phyloP scores from a whole-genome alignment of 495 filamentous ascomycete species.

The Cudoniella acicularis region DNA sequence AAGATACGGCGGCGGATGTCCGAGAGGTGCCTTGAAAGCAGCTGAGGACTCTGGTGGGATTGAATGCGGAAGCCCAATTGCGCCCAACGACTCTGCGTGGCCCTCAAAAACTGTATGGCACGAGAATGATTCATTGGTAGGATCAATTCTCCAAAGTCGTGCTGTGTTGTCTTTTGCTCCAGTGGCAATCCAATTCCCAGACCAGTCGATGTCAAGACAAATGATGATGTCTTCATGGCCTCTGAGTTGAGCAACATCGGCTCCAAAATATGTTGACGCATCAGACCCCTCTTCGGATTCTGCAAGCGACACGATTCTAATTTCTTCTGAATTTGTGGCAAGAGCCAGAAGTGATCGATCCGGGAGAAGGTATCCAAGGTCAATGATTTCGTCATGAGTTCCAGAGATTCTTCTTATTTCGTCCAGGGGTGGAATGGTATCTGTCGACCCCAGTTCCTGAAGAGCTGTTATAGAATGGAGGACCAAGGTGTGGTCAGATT shows the following conservation, averaged over 20 bases:
- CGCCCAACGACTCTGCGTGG: constrained; percentile 93
- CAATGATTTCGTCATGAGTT: constrained; percentile 96
- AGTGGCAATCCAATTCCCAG: constrained; percentile 92
- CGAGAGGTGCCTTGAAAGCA: constrained; percentile 62
- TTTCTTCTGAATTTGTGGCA: constrained; percentile 91
- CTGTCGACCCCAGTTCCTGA: constrained; percentile 6
- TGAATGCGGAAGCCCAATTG: constrained; percentile 73
- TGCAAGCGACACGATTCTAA: constrained; percentile 73
- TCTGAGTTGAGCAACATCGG: constrained; percentile 77
- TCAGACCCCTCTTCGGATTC: constrained; percentile 27
- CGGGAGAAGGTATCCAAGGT: constrained; percentile 77
- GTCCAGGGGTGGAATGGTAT: constrained; percentile 29
- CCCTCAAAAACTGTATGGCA: constrained; percentile 81
- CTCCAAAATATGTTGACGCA: constrained; percentile 66
- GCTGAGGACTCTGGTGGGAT: constrained; percentile 60
- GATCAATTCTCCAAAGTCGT: constrained; percentile 85
- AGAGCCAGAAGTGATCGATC: constrained; percentile 80
- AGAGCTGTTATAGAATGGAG: constrained; percentile 55
- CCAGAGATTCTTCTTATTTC: constrained; percentile 76
- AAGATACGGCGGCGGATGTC: constrained; percentile 77
- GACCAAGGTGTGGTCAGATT: constrained; percentile 80
- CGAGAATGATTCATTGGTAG: constrained; percentile 64
- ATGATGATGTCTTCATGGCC: constrained; percentile 96
- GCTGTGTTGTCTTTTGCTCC: constrained; percentile 96
- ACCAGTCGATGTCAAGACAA: constrained; percentile 91